phyloP scores from a whole-genome alignment of 352 stramenopile species.

The Phytopythium helicoides region DNA sequence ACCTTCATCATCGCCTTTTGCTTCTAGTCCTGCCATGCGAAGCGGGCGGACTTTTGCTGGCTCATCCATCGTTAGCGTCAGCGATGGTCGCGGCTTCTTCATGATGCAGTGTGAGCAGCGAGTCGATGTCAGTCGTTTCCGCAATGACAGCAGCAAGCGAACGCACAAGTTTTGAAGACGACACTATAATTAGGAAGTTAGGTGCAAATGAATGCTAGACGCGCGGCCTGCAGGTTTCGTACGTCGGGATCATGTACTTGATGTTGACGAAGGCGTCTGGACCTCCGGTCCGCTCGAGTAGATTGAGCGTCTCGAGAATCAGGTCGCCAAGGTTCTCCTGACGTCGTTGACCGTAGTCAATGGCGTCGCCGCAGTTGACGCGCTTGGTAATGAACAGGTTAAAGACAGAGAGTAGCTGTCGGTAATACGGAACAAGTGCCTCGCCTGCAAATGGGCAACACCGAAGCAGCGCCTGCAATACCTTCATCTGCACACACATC shows the following conservation, averaged over 20 bases:
- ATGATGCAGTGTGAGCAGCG: not conserved
- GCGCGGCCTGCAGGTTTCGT: conserved; percentile 82
- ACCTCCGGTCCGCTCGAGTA: conserved; percentile 86
- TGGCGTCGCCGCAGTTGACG: conserved; percentile 92
- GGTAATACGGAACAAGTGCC: conserved; percentile 91
- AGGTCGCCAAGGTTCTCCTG: conserved; percentile 88
- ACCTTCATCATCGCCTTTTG: conserved; percentile 7
- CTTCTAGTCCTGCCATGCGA: not conserved
- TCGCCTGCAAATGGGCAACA: conserved; percentile 79
- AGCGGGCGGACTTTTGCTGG: conserved; percentile 6
- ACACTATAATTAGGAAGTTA: not conserved
- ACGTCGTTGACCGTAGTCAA: conserved; percentile 91
- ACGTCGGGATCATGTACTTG: conserved; percentile 96
- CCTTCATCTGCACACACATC: conserved; percentile 75
- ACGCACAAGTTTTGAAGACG: not conserved
- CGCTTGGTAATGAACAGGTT: conserved; percentile 91
- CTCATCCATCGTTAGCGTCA: conserved; percentile 19
- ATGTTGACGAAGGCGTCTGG: conserved; percentile 93
- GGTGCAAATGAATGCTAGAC: too few species aligned
- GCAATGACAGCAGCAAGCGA: not conserved
- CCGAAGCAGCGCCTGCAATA: conserved; percentile 69
- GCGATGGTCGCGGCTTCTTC: conserved; percentile 13
- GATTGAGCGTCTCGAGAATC: conserved; percentile 87
- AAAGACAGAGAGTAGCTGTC: conserved; percentile 90
- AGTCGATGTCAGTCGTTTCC: not conserved